A percentile compares a stretch with the other conserved stretches of the same genome.
phyloP scores from a whole-genome alignment of 345 rosid genomes.

The Carallia brachiata region DNA sequence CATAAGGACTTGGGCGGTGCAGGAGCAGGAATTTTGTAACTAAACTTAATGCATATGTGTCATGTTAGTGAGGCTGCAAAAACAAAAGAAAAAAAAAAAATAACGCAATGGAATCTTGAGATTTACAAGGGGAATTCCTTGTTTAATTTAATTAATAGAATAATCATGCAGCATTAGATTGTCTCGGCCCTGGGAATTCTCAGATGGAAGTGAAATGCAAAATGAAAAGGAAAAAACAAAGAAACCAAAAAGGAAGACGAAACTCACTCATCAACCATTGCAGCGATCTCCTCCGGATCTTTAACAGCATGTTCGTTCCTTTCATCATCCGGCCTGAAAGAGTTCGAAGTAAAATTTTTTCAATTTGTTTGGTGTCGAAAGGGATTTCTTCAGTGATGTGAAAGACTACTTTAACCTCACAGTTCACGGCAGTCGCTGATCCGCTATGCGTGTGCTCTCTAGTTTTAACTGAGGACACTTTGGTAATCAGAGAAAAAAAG shows the following conservation, averaged over 20 bases:
- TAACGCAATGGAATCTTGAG: too few relatives aligned
- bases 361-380: background rate
- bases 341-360: too few relatives aligned
- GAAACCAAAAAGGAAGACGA: background rate
- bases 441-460: too few relatives aligned
- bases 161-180: too few relatives aligned
- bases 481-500: background rate
- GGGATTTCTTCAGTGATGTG: background rate
- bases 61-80: too few relatives aligned
- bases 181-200: too few relatives aligned
- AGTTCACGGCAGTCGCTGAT: background rate
- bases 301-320: slow-evolving; percentile 65
- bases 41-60: too few relatives aligned
- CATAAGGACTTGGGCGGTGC: background rate
- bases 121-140: too few relatives aligned
- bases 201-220: too few relatives aligned
- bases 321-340: slow-evolving; percentile 39
- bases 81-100: too few relatives aligned
- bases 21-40: background rate
- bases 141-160: too few relatives aligned
- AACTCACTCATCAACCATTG: slow-evolving; percentile 79
- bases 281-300: slow-evolving; percentile 65
- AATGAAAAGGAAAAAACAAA: background rate
- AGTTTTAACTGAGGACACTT: background rate
- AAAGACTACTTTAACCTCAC: slow-evolving; percentile 5